Base-by-base conservation (phyloP, 345 rosid species). In the Physaria fendleri region DNA sequence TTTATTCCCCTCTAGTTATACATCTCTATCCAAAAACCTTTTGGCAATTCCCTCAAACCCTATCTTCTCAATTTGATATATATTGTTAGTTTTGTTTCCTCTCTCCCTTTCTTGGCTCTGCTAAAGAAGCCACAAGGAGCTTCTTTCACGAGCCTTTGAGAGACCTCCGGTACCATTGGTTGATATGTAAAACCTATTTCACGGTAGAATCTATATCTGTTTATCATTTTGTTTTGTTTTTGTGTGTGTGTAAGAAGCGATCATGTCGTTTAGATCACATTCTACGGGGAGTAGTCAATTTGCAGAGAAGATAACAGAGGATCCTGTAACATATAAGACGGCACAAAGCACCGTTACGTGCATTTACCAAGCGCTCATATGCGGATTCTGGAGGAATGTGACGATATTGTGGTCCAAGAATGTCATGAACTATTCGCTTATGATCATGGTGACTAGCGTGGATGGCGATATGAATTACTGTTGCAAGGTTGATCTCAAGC, bases 401-500 rank as follows among this genome's bases (percentile, higher is more conserved):
- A 82, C 85, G 27, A 48, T 90, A 25, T 43, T 76, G 2, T 90
- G 95, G 97, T 78, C 80, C 74, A 84, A 73, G 70, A 90, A 90
- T 58, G 73, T 81, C 6, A 84, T 84, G 88, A 84, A 77, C 63
- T 90, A 87, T 69, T 74, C 85, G 6, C 65, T 90, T 30, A 68
- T 59, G 63, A 80, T 90, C 37, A 73, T 81, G 62, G 57, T 86
- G 15, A 77, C 79, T n/a, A 81, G 72, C 71, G 52, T 74, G 6
- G 86, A 82, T 48, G 85, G 81, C 1, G 82, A 83, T 25, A 64
- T 66, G 23, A 78, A 68, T 30, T 76, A 77, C 16, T 69, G 71
- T 4, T 81, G 82, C 68, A 86, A 82, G 78, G 69, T 90, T 55
- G 95, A 90, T 66, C 83, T 90, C 18, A 90, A 84, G 76, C 93